phyloP scores from a whole-genome alignment of 257 asterid species.

The Primulina tabacum region DNA sequence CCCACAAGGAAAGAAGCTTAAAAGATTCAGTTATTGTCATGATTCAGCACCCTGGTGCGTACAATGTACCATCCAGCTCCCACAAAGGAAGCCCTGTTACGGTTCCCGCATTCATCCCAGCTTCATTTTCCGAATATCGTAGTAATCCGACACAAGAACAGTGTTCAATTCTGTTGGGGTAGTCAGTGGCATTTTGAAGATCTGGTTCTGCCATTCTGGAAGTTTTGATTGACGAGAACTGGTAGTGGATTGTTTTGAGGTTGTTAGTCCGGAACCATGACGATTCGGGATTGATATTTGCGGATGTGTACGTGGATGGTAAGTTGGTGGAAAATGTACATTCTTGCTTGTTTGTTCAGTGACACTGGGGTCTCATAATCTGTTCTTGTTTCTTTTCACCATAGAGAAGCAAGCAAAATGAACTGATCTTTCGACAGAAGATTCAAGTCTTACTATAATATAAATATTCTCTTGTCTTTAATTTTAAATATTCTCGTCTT shows the following conservation, averaged over 20 bases:
- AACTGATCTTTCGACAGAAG: background rate
- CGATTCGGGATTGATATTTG: background rate
- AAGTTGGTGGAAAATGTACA: slow-evolving; percentile 27
- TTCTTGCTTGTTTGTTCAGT: slow-evolving; percentile 10
- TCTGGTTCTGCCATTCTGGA: no score
- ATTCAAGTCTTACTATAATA: no score
- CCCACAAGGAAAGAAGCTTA: slow-evolving; percentile 31
- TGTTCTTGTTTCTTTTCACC: background rate
- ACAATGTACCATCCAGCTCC: slow-evolving; percentile 28
- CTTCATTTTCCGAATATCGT: slow-evolving; percentile 15
- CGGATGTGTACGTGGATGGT: slow-evolving; percentile 23
- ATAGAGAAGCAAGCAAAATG: background rate
- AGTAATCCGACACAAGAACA: background rate
- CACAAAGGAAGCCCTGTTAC: slow-evolving; percentile 5
- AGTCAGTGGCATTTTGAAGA: background rate
- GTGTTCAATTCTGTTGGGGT: background rate
- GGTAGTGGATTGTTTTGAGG: background rate
- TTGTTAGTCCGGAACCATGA: background rate
- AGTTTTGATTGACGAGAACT: background rate
- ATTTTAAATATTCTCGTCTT: no score
- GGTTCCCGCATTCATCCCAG: slow-evolving; percentile 18
- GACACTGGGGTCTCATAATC: background rate
- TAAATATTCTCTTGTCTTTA: no score
- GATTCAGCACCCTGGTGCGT: slow-evolving; percentile 63
- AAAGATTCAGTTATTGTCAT: slow-evolving; percentile 63